A percentile compares a stretch with the other conserved stretches of the same genome.
phyloP scores from a whole-genome alignment of 352 stramenopile species.

The Globisporangium cylindrosporum region DNA sequence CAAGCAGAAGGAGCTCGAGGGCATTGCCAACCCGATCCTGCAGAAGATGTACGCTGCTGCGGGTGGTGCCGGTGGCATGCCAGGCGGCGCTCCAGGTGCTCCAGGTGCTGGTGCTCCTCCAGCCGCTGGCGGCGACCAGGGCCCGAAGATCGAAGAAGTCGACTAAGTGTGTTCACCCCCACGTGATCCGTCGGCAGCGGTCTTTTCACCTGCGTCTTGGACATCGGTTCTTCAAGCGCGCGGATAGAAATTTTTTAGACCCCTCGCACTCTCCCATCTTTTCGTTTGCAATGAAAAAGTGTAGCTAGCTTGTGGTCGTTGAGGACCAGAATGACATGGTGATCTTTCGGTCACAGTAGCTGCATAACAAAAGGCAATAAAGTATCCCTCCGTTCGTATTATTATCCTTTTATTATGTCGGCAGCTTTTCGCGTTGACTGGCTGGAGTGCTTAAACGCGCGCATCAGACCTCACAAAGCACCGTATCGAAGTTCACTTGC shows the following conservation, averaged over 20 bases:
- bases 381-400: neutral
- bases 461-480: no score
- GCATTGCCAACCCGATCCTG: constrained; percentile 82
- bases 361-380: constrained; percentile 10
- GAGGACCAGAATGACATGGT: constrained; percentile 7
- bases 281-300: constrained; percentile 5
- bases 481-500: no score
- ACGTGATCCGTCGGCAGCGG: constrained; percentile 1
- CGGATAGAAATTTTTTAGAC: neutral
- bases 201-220: neutral
- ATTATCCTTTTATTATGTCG: no score
- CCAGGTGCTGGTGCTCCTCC: constrained; percentile 23
- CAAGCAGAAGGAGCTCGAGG: constrained; percentile 87
- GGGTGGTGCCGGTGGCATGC: constrained; percentile 47
- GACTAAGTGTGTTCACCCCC: constrained; percentile 12
- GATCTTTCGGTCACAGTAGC: neutral
- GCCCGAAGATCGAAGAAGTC: constrained; percentile 80
- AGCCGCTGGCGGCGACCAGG: constrained; percentile 35
- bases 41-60: constrained; percentile 79
- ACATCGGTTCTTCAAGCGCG: neutral
- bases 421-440: no score
- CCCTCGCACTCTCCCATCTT: neutral
- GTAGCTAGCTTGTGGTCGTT: neutral
- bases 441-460: no score
- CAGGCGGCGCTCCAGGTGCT: constrained; percentile 19